Conservation (phyloP, 768 basidiomycete genomes). For the Mycena epipterygia region DNA sequence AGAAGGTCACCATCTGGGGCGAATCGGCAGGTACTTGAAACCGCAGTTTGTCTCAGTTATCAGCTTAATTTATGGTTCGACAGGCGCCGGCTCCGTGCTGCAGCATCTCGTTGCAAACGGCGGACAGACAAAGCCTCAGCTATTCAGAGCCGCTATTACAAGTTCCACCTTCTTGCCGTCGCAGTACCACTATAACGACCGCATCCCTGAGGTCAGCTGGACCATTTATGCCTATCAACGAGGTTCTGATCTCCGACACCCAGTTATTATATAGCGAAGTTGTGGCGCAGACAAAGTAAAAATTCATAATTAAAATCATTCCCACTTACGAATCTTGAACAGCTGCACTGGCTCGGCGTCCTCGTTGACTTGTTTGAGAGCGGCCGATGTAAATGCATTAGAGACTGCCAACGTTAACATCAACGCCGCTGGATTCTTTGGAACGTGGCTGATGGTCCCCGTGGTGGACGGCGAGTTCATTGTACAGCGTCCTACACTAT, state of each 20-base stretch:
- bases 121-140: conserved; percentile 48
- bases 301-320: conserved; percentile 34
- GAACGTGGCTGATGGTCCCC: conserved; percentile 42
- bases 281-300: conserved; percentile 38
- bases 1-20: no score
- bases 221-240: no score
- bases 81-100: conserved; percentile 49
- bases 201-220: conserved; percentile 38
- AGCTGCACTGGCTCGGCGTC: conserved; percentile 32
- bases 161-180: conserved; percentile 47
- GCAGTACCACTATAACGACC: conserved; percentile 49
- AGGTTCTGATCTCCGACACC: neutral
- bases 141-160: conserved; percentile 47
- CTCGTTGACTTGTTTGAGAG: conserved; percentile 46
- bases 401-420: conserved; percentile 39
- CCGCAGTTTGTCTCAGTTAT: no score
- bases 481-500: conserved; percentile 46
- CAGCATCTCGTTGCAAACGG: conserved; percentile 48
- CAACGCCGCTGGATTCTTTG: conserved; percentile 39
- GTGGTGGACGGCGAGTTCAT: conserved; percentile 52
- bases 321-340: no score
- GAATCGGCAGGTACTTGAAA: no score
- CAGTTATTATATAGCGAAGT: conserved; percentile 26
- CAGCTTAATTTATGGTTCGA: no score
- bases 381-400: conserved; percentile 37